Evolutionary conservation across 2,329 filamentous ascomycete genomes (phyloP), one percentile per base, ranked within the genome.

Genomic region (Penicillium sp.): DNA sequence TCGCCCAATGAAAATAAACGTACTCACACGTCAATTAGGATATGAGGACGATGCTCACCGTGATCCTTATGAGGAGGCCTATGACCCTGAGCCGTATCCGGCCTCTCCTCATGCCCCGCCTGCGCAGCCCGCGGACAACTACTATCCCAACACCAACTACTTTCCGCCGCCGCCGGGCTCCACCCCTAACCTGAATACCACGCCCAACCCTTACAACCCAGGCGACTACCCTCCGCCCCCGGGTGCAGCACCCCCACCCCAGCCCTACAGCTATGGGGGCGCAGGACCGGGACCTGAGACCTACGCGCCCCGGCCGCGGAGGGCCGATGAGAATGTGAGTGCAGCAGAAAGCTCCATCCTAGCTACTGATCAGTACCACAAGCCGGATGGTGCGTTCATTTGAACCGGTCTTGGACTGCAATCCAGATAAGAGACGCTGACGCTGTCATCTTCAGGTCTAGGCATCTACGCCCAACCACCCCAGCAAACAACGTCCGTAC

Each of bases 271-370:
- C 30, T 68, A 69, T 46, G 63, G 60, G 32, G 57, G 60, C 33
- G 59, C 59, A 21, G 56, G 57, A 29, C 38, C 52, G 8, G 64
- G 55, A 33, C 54, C 60, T 20, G 64, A 70, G 41, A 58, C 61
- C n/a, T 71, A 71, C 45, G 61, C 62, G 16, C 53, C 63, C 18
- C 54, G 58, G 52, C 58, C 63, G 34, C 58, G 63, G 47, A 60
- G 67, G 50, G 64, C 62, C 43, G 70, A 73, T 60, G 71, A 74
- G 58, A 74, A 73, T 71, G 72, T 75, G 70, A 74, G 71, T 73
- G 60, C 62, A 62, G 58, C 57, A 51, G 49, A 50, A 48, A 59
- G 56, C 49, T 56, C 55, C 56, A 51, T 53, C 58, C 49, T n/a
- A n/a, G n/a, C 58, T 57, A 55, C 56, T 58, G 58, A 63, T 57